phyloP scores from a whole-genome alignment of 805 yeast species.

The Ogataea degrootiae region DNA sequence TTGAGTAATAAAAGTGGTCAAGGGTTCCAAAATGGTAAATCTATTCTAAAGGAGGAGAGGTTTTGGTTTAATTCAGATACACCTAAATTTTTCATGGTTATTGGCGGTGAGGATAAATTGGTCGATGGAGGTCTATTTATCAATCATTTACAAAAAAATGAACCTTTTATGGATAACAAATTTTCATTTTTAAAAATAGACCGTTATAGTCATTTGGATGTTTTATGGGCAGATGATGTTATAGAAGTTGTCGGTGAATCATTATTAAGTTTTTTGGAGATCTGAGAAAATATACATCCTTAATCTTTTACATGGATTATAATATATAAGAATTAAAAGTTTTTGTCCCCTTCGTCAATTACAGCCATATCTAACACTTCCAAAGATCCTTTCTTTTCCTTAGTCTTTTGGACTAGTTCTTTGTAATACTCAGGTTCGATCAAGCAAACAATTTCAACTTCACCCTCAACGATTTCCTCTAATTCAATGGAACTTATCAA shows the following conservation, averaged over 20 bases:
- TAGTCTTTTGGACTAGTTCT: slow-evolving; percentile 58
- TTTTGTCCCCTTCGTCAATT: slow-evolving; percentile 49
- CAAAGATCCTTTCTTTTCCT: slow-evolving; percentile 57
- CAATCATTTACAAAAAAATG: slow-evolving; percentile 58
- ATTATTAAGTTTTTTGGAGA: slow-evolving; percentile 30
- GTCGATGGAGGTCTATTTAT: slow-evolving; percentile 72
- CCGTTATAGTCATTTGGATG: slow-evolving; percentile 82
- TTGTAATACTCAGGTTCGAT: slow-evolving; percentile 86
- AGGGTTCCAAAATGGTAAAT: slow-evolving; percentile 36
- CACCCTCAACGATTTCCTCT: slow-evolving; percentile 13
- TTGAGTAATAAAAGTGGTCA: slow-evolving; percentile 46
- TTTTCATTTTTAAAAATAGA: slow-evolving; percentile 42
- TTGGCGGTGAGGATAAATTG: slow-evolving; percentile 69
- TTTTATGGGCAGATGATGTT: slow-evolving; percentile 85
- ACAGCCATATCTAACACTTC: slow-evolving; percentile 91
- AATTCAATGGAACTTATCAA: slow-evolving; percentile 33
- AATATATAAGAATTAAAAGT: slow-evolving; percentile 2
- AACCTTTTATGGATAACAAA: slow-evolving; percentile 37
- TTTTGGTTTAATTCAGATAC: slow-evolving; percentile 50
- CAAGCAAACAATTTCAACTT: slow-evolving; percentile 43
- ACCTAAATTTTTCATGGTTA: slow-evolving; percentile 61
- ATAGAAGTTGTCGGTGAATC: slow-evolving; percentile 58
- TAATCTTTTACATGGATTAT: not conserved
- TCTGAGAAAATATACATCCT: not conserved
- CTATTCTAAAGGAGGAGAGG: slow-evolving; percentile 47